Evolutionary conservation across 208 protist genomes (phyloP).

Genomic region (Leishmania martiniquensis): DNA sequence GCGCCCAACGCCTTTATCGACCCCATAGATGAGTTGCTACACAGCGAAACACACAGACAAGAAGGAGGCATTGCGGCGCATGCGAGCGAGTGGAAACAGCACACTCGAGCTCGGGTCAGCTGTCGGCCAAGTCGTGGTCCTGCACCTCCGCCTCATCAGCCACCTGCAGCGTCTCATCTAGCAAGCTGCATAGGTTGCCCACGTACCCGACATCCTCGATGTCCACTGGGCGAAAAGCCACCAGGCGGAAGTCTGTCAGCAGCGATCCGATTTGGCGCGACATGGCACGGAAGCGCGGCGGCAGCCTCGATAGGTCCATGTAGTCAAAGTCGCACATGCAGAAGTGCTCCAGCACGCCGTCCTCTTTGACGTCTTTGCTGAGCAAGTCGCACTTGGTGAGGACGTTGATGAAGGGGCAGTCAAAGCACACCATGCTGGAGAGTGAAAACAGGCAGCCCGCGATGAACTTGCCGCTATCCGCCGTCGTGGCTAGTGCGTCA

Average conservation of each 20-base stretch:
- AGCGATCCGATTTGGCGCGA: conserved; percentile 65
- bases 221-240: conserved; percentile 86
- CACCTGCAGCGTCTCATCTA: conserved; percentile 89
- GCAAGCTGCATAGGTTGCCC: conserved; percentile 61
- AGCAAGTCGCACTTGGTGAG: conserved; percentile 93
- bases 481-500: conserved; percentile 81
- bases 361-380: conserved; percentile 65
- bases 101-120: conserved; percentile 8
- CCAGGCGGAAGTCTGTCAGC: conserved; percentile 82
- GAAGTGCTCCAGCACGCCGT: conserved; percentile 76
- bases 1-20: neutral
- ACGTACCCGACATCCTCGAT: conserved; percentile 73
- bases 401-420: conserved; percentile 92
- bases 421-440: conserved; percentile 92
- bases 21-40: neutral
- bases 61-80: neutral
- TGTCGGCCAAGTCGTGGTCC: conserved; percentile 59
- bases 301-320: conserved; percentile 73
- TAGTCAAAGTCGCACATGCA: conserved; percentile 91
- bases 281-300: conserved; percentile 70
- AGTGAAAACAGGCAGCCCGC: conserved; percentile 89
- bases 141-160: conserved; percentile 87
- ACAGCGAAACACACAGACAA: neutral
- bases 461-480: conserved; percentile 92
- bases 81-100: neutral